Evolutionary conservation across 2,329 filamentous ascomycete species (phyloP), one percentile per base, ranked within the genome.

Genomic region (Xylaria polymorpha): DNA sequence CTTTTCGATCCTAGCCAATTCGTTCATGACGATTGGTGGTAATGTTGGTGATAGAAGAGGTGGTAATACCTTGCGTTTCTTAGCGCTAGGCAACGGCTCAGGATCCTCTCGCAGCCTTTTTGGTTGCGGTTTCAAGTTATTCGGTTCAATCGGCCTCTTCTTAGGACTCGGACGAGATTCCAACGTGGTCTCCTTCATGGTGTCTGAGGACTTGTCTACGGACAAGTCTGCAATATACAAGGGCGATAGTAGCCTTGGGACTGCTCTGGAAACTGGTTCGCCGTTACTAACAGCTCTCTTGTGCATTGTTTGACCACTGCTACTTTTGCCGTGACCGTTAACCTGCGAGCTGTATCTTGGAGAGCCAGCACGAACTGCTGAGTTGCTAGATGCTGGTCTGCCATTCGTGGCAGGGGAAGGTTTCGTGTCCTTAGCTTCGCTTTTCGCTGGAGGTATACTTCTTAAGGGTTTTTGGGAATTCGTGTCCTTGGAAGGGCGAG

Each of bases 1-100:
- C 59, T 77, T 80, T 65, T 80, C 79, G n/a, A 78, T 46, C 37
- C 77, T 80, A 18, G 79, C 80, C 18, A 86, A 77, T 37, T 83
- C 83, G 66, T 82, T 83, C 69, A 88, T 85, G 0, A 89, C 78
- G 20, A 84, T 76, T 0, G 85, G 80, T 0, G 87, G 87, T 7
- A 89, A 76, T 0, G 86, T 89, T 0, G 87, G 87, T 0, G 87
- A 89, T 12, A 89, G 79, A 7, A 89, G 79, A 0, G 83, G 79
- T 0, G 86, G 87, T 32, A 88, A 76, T 46, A 68, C 59, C 56
- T 79, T 79, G 9, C 80, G 77, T 69, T 81, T 85, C 73, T 81
- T 85, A 22, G 73, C 72, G 39, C 66, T 76, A 71, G 74, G 74
- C 53, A 75, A 73, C 15, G 74, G 71, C 63, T 80, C 70, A 68